A percentile compares a stretch with the other conserved stretches of the same genome.
Evolutionary conservation across 306 rosid genomes (phyloP).

Genomic region (Casuarina equisetifolia): DNA sequence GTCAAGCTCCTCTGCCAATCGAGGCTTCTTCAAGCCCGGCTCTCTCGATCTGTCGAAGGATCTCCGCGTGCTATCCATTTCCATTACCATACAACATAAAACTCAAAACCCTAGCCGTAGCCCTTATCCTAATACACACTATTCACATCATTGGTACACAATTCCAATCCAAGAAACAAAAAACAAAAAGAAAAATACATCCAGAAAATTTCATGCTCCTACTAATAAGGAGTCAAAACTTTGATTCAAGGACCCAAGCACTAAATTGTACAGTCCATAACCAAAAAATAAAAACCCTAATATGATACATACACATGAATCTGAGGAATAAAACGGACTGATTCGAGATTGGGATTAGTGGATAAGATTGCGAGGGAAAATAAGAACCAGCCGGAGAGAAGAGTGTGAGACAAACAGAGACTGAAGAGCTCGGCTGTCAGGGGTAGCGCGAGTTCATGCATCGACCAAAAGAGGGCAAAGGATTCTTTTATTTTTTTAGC

Average conservation of each 20-base stretch:
- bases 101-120: constrained; percentile 48
- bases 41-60: constrained; percentile 82
- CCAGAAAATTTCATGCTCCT: background rate
- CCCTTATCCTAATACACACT: constrained; percentile 32
- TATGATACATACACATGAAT: constrained; percentile 10
- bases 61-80: constrained; percentile 87
- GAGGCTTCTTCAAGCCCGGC: constrained; percentile 74
- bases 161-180: background rate
- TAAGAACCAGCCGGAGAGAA: background rate
- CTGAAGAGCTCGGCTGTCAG: constrained; percentile 16
- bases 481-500: background rate
- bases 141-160: constrained; percentile 21
- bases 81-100: constrained; percentile 35
- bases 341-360: constrained; percentile 5
- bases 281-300: constrained; percentile 39
- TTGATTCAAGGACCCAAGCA: background rate
- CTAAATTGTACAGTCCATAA: constrained; percentile 24
- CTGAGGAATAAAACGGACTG: background rate
- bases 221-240: background rate
- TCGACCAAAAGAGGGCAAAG: background rate
- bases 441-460: background rate
- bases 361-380: constrained; percentile 3
- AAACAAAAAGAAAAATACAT: background rate
- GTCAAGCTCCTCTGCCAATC: constrained; percentile 65
- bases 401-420: background rate